A percentile compares a stretch with the other conserved stretches of the same genome.
These are phyloP conservation scores for Groenewaldozyma sp. DNA, from an alignment of 1,139 yeast species.

Conservation along the genomic window DNA sequence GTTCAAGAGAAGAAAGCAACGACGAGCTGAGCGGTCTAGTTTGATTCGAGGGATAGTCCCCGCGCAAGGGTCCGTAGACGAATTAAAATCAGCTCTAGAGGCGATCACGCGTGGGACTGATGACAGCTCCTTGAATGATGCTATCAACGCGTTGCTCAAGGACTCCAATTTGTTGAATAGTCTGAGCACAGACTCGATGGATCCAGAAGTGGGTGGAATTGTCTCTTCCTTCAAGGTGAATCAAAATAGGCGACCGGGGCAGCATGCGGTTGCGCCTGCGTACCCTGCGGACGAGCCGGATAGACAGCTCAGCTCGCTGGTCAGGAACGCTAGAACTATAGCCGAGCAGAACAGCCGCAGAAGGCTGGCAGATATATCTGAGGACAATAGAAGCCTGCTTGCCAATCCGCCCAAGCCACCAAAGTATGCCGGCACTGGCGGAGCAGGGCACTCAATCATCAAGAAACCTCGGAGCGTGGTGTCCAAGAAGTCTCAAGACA, in stretches of 20 bases:
- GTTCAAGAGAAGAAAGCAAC: constrained; percentile 54
- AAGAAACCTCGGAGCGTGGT: constrained; percentile 13
- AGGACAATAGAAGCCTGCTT: not conserved
- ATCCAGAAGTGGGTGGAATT: not conserved
- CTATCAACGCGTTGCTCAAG: constrained; percentile 20
- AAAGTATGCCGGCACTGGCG: constrained; percentile 13
- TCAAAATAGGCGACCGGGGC: too few species aligned
- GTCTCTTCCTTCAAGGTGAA: not conserved
- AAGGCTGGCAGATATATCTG: not conserved
- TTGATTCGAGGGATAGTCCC: not conserved
- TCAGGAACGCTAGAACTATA: not conserved
- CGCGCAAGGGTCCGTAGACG: constrained; percentile 3
- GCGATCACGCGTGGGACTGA: constrained; percentile 13
- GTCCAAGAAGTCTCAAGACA: constrained; percentile 12
- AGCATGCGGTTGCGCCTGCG: too few species aligned
- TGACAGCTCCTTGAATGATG: constrained; percentile 18
- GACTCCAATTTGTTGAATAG: constrained; percentile 22
- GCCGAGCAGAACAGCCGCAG: not conserved
- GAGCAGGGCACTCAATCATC: constrained; percentile 13
- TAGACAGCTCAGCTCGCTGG: not conserved
- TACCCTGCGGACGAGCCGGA: not conserved
- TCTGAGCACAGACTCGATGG: constrained; percentile 5
- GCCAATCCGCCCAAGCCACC: constrained; percentile 15
- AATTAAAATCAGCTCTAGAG: constrained; percentile 15
- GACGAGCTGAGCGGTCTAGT: constrained; percentile 36